Conservation (phyloP, 2,329 filamentous ascomycete genomes). For the Sporothrix schenckii region DNA sequence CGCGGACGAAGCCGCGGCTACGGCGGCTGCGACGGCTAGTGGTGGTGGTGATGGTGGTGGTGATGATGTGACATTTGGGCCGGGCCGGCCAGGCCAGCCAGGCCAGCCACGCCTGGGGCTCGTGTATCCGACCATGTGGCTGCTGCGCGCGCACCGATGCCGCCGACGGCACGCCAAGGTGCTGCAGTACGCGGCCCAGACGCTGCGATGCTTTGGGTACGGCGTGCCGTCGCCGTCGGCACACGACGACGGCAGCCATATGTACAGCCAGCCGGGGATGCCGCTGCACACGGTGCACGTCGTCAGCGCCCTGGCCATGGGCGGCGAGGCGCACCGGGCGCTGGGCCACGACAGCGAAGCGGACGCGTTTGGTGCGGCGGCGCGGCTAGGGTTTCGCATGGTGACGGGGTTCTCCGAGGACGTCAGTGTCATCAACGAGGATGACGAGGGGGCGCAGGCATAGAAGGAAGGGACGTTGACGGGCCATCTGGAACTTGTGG, state of each 20-base stretch:
- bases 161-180: conserved; percentile 44
- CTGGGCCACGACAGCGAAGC: conserved; percentile 41
- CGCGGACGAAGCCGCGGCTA: conserved; percentile 36
- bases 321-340: conserved; percentile 41
- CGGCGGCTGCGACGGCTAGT: conserved; percentile 37
- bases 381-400: conserved; percentile 41
- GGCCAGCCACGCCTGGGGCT: conserved; percentile 43
- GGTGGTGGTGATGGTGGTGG: too few relatives aligned
- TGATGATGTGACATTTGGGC: too few relatives aligned
- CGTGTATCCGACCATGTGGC: conserved; percentile 46
- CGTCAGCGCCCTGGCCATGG: conserved; percentile 41
- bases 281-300: conserved; percentile 45
- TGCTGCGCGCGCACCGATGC: conserved; percentile 42
- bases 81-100: too few relatives aligned
- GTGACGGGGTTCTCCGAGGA: conserved; percentile 44
- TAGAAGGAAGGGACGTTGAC: too few relatives aligned
- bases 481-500: too few relatives aligned
- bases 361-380: conserved; percentile 39
- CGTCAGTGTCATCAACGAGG: conserved; percentile 35
- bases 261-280: conserved; percentile 37
- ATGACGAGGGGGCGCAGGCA: neutral
- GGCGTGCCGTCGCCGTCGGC: conserved; percentile 4
- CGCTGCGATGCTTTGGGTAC: conserved; percentile 45
- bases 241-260: neutral
- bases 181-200: conserved; percentile 40